phyloP scores from a whole-genome alignment of 2,329 filamentous ascomycete species.

The Fusarium dimerum region DNA sequence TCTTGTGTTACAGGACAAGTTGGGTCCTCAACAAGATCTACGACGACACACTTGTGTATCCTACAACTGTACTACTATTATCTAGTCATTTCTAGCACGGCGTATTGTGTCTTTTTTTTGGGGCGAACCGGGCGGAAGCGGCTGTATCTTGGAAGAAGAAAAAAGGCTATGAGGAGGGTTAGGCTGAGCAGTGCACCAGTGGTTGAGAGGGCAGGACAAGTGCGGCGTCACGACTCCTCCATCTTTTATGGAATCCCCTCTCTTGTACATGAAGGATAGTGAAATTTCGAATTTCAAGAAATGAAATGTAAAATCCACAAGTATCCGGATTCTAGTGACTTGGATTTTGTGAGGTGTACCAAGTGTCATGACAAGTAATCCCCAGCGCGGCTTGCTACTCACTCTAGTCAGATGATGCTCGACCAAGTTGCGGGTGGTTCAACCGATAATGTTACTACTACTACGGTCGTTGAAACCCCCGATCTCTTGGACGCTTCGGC shows the following conservation, averaged over 20 bases:
- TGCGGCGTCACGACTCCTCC: conserved; percentile 30
- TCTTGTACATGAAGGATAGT: conserved; percentile 36
- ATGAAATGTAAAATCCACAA: conserved; percentile 13
- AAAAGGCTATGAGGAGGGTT: conserved; percentile 3
- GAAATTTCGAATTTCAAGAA: conserved; percentile 19
- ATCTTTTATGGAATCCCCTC: conserved; percentile 40
- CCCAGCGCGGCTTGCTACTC: too few relatives aligned
- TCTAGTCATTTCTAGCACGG: conserved; percentile 35
- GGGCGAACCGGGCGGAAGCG: conserved; percentile 7
- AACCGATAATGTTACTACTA: too few relatives aligned
- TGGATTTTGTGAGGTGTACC: too few relatives aligned
- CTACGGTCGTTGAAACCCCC: too few relatives aligned
- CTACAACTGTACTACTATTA: conserved; percentile 34
- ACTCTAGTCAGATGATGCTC: too few relatives aligned
- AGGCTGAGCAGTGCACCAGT: conserved; percentile 6
- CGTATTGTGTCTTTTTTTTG: conserved; percentile 33
- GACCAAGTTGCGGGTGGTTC: too few relatives aligned
- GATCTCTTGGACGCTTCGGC: too few relatives aligned
- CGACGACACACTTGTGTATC: conserved; percentile 21
- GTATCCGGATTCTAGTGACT: background rate
- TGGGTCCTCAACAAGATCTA: conserved; percentile 7
- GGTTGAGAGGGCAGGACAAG: conserved; percentile 14
- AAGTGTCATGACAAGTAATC: too few relatives aligned
- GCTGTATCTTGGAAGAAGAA: conserved; percentile 9
- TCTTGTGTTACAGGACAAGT: conserved; percentile 8